A percentile compares a stretch with the other conserved stretches of the same genome.
These are phyloP conservation scores for Rostrohypoxylon terebratum DNA, from an alignment of 495 filamentous ascomycete genomes.

Conservation along the genomic window DNA sequence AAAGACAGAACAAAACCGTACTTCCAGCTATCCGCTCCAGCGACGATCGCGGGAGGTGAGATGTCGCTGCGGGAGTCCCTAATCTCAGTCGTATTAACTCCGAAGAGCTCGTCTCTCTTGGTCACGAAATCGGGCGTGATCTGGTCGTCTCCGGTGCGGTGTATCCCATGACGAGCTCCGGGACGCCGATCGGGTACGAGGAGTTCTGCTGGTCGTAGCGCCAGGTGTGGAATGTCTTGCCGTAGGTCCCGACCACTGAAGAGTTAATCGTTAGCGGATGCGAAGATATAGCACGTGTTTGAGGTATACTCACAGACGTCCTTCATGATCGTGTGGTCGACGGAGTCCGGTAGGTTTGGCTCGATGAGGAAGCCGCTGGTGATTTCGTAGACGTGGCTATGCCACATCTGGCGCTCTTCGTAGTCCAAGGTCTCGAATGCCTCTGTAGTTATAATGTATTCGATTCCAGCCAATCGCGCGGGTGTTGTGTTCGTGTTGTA, in stretches of 20 bases:
- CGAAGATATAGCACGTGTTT: not conserved
- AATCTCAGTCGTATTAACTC: slow-evolving; percentile 53
- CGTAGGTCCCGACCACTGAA: slow-evolving; percentile 51
- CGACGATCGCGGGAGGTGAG: slow-evolving; percentile 10
- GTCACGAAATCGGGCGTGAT: slow-evolving; percentile 65
- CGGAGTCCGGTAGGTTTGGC: slow-evolving; percentile 47
- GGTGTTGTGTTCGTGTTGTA: slow-evolving; percentile 47
- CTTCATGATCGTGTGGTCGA: slow-evolving; percentile 55
- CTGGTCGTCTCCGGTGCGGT: slow-evolving; percentile 53
- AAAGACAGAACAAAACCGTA: slow-evolving; percentile 45
- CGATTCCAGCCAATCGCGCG: slow-evolving; percentile 45
- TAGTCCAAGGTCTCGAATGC: slow-evolving; percentile 46
- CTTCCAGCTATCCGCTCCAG: slow-evolving; percentile 49
- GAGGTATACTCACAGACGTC: slow-evolving; percentile 35
- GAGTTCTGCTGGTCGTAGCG: slow-evolving; percentile 51
- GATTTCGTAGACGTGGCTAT: slow-evolving; percentile 56
- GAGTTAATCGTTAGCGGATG: slow-evolving; percentile 1
- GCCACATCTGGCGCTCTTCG: slow-evolving; percentile 53
- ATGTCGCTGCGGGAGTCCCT: slow-evolving; percentile 42
- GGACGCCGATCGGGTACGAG: slow-evolving; percentile 51
- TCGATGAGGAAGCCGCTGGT: slow-evolving; percentile 54
- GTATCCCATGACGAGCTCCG: slow-evolving; percentile 56
- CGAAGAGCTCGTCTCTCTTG: slow-evolving; percentile 66
- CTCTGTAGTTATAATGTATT: slow-evolving; percentile 46
- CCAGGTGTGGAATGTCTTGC: slow-evolving; percentile 57